phyloP scores from a whole-genome alignment of 352 stramenopile genomes.

The Phytophthora rubi region DNA sequence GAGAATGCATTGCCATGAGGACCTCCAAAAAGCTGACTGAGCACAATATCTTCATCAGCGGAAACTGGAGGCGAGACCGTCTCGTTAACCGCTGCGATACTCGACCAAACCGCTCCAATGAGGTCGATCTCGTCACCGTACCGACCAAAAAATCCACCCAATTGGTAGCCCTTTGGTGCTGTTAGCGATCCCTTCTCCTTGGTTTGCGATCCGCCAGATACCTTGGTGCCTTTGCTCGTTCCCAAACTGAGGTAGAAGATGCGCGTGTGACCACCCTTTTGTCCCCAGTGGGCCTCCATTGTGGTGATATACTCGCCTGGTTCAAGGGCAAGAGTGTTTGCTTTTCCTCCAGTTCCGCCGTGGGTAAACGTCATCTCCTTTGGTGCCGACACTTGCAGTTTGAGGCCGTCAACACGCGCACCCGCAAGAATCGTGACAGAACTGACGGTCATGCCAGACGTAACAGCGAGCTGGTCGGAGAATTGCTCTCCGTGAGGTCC shows the following conservation, averaged over 20 bases:
- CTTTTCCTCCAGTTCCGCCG: constrained; percentile 23
- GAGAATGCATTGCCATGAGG: constrained; percentile 31
- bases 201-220: constrained; percentile 21
- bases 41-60: constrained; percentile 26
- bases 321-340: constrained; percentile 16
- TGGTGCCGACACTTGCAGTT: constrained; percentile 14
- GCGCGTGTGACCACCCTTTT: constrained; percentile 13
- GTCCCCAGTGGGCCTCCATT: constrained; percentile 19
- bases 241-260: constrained; percentile 27
- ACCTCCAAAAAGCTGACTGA: constrained; percentile 28
- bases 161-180: constrained; percentile 26
- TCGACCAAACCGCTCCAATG: constrained; percentile 31
- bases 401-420: constrained; percentile 34
- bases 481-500: constrained; percentile 50
- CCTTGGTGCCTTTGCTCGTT: constrained; percentile 17
- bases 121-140: constrained; percentile 27
- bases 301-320: constrained; percentile 24
- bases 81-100: constrained; percentile 32
- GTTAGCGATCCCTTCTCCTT: constrained; percentile 21
- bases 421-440: constrained; percentile 27
- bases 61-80: constrained; percentile 8
- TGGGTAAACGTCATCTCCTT: constrained; percentile 30
- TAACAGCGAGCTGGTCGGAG: constrained; percentile 38
- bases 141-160: constrained; percentile 31
- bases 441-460: constrained; percentile 32